Evolutionary conservation across 2,329 filamentous ascomycete species (phyloP).

Genomic region (Penicillium sclerotiorum): DNA sequence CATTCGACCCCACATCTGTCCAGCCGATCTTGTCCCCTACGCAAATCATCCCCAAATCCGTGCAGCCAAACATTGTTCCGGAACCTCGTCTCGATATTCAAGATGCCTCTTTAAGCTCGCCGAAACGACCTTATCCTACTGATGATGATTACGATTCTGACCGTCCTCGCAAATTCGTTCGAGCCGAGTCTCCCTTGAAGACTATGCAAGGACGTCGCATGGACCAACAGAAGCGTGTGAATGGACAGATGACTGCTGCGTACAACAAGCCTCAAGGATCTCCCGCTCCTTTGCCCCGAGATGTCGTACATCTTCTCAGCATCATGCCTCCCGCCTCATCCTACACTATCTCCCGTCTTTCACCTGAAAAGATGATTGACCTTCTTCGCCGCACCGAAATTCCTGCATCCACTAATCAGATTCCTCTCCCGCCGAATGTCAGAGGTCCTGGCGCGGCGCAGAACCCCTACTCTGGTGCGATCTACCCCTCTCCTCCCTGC

Average conservation of each 20-base stretch:
- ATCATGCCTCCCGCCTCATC: constrained; percentile 73
- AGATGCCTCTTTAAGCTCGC: constrained; percentile 45
- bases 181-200: constrained; percentile 92
- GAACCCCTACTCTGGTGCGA: constrained; percentile 40
- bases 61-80: constrained; percentile 41
- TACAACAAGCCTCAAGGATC: constrained; percentile 57
- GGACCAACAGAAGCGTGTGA: constrained; percentile 67
- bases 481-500: neutral
- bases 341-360: constrained; percentile 73
- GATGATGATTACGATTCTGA: constrained; percentile 71
- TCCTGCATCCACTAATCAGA: constrained; percentile 55
- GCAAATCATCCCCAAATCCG: constrained; percentile 70
- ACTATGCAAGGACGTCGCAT: constrained; percentile 82
- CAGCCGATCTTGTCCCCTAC: constrained; percentile 81
- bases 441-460: constrained; percentile 33
- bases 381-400: constrained; percentile 70
- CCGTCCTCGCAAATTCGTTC: constrained; percentile 80
- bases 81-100: constrained; percentile 32
- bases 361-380: constrained; percentile 69
- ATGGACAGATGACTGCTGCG: constrained; percentile 32
- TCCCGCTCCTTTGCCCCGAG: constrained; percentile 71
- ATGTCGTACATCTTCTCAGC: constrained; percentile 64
- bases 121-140: constrained; percentile 65
- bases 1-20: constrained; percentile 80
- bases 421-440: constrained; percentile 38